These are phyloP conservation scores for Tausonia pullulans DNA, from an alignment of 1,284 basidiomycete species.

Conservation along the genomic window DNA sequence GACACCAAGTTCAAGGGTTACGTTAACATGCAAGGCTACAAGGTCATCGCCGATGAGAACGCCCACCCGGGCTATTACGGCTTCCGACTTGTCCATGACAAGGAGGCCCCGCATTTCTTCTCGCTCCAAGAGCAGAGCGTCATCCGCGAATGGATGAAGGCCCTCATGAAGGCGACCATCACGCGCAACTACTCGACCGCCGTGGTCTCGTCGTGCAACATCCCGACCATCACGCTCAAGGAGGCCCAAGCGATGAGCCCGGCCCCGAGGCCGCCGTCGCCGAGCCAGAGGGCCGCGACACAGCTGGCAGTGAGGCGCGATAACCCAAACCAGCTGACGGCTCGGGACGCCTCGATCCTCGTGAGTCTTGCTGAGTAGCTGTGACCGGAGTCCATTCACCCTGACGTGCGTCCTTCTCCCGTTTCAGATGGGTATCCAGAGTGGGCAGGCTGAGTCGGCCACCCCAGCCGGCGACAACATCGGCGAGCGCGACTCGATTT, in stretches of 20 bases:
- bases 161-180: slow-evolving; percentile 97
- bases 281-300: slow-evolving; percentile 70
- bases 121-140: slow-evolving; percentile 73
- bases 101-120: slow-evolving; percentile 81
- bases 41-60: slow-evolving; percentile 85
- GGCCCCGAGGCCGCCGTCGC: slow-evolving; percentile 86
- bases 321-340: slow-evolving; percentile 81
- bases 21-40: slow-evolving; percentile 84
- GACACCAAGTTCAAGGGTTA: slow-evolving; percentile 93
- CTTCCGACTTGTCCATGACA: slow-evolving; percentile 86
- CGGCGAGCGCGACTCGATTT: neutral
- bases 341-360: slow-evolving; percentile 67
- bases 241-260: slow-evolving; percentile 95
- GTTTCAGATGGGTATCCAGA: slow-evolving; percentile 29
- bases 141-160: slow-evolving; percentile 98
- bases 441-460: neutral
- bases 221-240: slow-evolving; percentile 86
- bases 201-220: slow-evolving; percentile 92
- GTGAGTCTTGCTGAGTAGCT: slow-evolving; percentile 39
- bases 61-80: slow-evolving; percentile 86
- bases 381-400: too few relatives aligned
- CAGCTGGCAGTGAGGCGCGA: slow-evolving; percentile 78
- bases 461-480: neutral
- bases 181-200: slow-evolving; percentile 83
- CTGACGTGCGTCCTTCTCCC: neutral